Conservation (phyloP, 495 filamentous ascomycete species). For the Penicillium waksmanii region DNA sequence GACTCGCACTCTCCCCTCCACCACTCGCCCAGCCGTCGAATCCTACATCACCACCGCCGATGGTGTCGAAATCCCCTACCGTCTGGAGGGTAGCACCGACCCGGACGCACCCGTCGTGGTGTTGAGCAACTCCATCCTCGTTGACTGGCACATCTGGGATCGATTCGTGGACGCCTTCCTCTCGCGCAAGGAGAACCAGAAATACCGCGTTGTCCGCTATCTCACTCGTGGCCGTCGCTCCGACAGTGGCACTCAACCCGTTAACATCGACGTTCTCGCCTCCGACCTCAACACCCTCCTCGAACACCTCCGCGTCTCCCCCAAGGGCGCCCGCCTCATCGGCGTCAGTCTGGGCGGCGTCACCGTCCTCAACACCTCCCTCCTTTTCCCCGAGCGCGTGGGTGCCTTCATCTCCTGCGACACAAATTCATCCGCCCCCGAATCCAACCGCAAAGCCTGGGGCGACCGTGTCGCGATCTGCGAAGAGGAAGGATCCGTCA, state of each 20-base stretch:
- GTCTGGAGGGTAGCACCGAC: slow-evolving; percentile 71
- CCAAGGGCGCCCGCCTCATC: slow-evolving; percentile 61
- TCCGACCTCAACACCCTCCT: slow-evolving; percentile 64
- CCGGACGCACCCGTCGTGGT: slow-evolving; percentile 69
- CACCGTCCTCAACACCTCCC: slow-evolving; percentile 69
- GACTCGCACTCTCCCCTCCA: slow-evolving; percentile 54
- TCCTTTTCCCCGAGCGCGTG: slow-evolving; percentile 63
- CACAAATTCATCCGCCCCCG: slow-evolving; percentile 68
- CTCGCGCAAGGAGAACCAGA: slow-evolving; percentile 57
- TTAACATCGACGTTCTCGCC: slow-evolving; percentile 66
- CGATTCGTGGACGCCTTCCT: slow-evolving; percentile 64
- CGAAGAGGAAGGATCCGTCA: slow-evolving; percentile 55
- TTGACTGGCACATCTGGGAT: slow-evolving; percentile 77
- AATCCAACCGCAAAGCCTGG: slow-evolving; percentile 76
- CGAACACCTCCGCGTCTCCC: slow-evolving; percentile 58
- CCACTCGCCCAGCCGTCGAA: slow-evolving; percentile 58
- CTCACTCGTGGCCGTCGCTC: slow-evolving; percentile 64
- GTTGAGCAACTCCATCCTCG: slow-evolving; percentile 76
- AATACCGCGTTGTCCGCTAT: slow-evolving; percentile 73
- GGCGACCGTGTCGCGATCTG: slow-evolving; percentile 72
- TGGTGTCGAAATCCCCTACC: slow-evolving; percentile 67
- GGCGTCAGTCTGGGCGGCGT: slow-evolving; percentile 81
- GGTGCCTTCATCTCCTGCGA: slow-evolving; percentile 72
- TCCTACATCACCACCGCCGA: slow-evolving; percentile 70
- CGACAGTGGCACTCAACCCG: slow-evolving; percentile 46